Evolutionary conservation across 1,139 yeast genomes (phyloP).

Genomic region (Saccharomyces hybrid): DNA sequence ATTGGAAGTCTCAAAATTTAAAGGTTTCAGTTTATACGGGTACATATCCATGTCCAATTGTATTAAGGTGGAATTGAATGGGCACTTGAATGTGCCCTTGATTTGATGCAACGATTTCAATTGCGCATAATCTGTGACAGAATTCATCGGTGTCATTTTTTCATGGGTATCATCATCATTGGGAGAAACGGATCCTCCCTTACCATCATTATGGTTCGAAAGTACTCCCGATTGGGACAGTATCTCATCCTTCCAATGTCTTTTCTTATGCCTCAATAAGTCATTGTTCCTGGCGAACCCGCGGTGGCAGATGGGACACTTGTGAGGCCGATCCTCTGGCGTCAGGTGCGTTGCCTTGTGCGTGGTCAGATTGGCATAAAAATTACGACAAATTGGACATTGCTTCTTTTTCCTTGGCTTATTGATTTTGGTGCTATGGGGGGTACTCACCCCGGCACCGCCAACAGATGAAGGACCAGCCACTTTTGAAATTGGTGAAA

Average conservation of each 20-base stretch:
- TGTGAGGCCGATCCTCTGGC: constrained; percentile 67
- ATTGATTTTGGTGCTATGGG: constrained; percentile 4
- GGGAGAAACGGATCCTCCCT: constrained; percentile 3
- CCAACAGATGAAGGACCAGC: background rate
- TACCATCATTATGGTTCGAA: constrained; percentile 6
- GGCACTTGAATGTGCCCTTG: constrained; percentile 44
- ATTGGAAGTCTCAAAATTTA: constrained; percentile 25
- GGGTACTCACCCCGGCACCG: constrained; percentile 6
- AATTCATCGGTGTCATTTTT: constrained; percentile 1
- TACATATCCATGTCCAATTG: constrained; percentile 27
- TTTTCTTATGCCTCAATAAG: constrained; percentile 70
- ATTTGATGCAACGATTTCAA: constrained; percentile 26
- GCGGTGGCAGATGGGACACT: constrained; percentile 68
- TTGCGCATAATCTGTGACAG: constrained; percentile 14
- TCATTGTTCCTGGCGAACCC: constrained; percentile 90
- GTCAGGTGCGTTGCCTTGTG: constrained; percentile 77
- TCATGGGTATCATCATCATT: constrained; percentile 1
- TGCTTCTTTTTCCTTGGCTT: constrained; percentile 69
- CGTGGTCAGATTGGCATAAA: constrained; percentile 74
- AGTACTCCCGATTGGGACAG: constrained; percentile 21
- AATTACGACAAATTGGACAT: constrained; percentile 74
- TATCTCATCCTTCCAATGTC: constrained; percentile 67
- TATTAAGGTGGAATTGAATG: constrained; percentile 33
- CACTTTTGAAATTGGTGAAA: background rate
- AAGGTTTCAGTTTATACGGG: constrained; percentile 20